phyloP scores from a whole-genome alignment of 306 rosid species.

The Fagus sylvatica region DNA sequence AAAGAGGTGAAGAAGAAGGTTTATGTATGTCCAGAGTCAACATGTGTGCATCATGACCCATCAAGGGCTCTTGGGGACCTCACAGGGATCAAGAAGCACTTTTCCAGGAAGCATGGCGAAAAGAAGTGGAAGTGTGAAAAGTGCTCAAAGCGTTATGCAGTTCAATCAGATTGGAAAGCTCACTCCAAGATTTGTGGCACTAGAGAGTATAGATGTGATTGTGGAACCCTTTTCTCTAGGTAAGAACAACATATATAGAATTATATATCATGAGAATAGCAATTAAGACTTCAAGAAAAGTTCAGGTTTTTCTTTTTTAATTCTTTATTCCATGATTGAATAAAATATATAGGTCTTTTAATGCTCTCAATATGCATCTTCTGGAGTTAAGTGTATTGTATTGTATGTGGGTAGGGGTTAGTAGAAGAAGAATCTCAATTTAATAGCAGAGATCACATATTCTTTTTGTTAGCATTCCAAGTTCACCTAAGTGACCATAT shows the following conservation, averaged over 20 bases:
- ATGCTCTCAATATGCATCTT: neutral
- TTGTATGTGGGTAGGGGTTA: neutral
- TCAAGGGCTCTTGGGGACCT: slow-evolving; percentile 89
- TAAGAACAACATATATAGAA: slow-evolving; percentile 19
- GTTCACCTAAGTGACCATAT: neutral
- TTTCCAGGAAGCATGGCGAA: slow-evolving; percentile 86
- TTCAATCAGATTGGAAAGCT: slow-evolving; percentile 95
- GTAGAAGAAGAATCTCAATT: neutral
- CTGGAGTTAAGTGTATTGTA: neutral
- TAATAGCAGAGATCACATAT: neutral
- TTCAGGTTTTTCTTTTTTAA: neutral
- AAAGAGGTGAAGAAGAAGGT: slow-evolving; percentile 73
- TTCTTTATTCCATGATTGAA: neutral
- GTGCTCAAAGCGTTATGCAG: slow-evolving; percentile 86
- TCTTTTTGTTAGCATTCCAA: neutral
- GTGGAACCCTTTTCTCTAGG: slow-evolving; percentile 94
- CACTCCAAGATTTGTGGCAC: slow-evolving; percentile 95
- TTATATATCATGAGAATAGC: neutral
- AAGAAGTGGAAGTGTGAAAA: slow-evolving; percentile 94
- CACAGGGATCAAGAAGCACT: slow-evolving; percentile 91
- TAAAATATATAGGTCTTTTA: neutral
- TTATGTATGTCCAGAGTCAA: slow-evolving; percentile 71
- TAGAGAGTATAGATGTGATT: slow-evolving; percentile 78
- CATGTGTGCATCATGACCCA: slow-evolving; percentile 83
- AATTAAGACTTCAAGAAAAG: neutral